Base-by-base conservation (phyloP, 129 eudicot species). In the Dittrichia graveolens region DNA sequence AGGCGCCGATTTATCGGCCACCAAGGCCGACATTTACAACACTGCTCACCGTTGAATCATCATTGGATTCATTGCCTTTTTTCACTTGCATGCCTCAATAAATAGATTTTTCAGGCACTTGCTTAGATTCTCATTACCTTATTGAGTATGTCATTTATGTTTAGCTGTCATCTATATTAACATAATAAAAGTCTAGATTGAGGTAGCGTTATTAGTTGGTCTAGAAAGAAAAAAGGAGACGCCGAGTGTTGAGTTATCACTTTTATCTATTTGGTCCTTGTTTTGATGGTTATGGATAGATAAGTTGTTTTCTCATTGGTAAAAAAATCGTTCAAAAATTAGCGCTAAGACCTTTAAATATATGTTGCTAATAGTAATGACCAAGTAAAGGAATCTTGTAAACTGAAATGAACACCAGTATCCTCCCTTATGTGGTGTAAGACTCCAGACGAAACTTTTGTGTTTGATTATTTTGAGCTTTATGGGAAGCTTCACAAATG, bases 1-100 rank as follows among this genome's bases (percentile, higher is more conserved):
- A n/a, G n/a, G n/a, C n/a, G n/a, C n/a, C n/a, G n/a, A n/a, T n/a
- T n/a, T n/a, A n/a, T n/a, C n/a, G n/a, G n/a, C n/a, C n/a, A n/a
- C n/a, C n/a, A n/a, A n/a, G n/a, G n/a, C n/a, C n/a, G n/a, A n/a
- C n/a, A n/a, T n/a, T n/a, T n/a, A n/a, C n/a, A n/a, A n/a, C n/a
- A n/a, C n/a, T n/a, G n/a, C 31, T 24, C 31, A 24, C 31, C 31
- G 31, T 2, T 24, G 31, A 24, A 24, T 24, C 31, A 24, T 24
- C 31, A 38, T 7, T 35, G 5, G 19, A n/a, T n/a, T 40, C 5
- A 2, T 48, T 46, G 6, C 2, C 12, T 60, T 35, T 43, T 12
- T 72, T 59, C 67, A 56, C 38, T 70, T 45, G 76, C 67, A 58
- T 9, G 55, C 38, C 35, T 57, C 11, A 45, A 8, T 31, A 45